These are phyloP conservation scores for Pseudocercospora crystallina DNA, from an alignment of 2,329 filamentous ascomycete species.

Conservation along the genomic window DNA sequence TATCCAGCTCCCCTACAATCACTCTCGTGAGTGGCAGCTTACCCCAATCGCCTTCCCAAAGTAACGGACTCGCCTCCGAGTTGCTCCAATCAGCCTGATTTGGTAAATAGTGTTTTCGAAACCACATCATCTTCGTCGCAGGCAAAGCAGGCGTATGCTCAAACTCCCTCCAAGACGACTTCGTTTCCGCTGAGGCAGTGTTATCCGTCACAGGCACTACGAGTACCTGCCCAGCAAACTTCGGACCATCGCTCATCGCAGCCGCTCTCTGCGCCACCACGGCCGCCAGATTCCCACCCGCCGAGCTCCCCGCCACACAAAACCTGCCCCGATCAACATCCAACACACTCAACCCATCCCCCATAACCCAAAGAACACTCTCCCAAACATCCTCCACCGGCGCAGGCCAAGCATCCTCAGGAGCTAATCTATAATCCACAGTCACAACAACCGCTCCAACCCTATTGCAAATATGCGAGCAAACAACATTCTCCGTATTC, in stretches of 20 bases:
- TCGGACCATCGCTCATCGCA: neutral
- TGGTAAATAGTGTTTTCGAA: neutral
- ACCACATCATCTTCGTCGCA: constrained; percentile 5
- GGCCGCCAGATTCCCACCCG: neutral
- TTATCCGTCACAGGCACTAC: constrained; percentile 3
- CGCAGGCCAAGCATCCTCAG: neutral
- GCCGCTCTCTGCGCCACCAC: constrained; percentile 3
- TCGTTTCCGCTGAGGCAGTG: constrained; percentile 1
- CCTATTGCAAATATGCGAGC: neutral
- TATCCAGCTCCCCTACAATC: constrained; percentile 1
- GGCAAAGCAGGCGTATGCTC: constrained; percentile 1
- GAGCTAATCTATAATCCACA: neutral
- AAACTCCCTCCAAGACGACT: neutral
- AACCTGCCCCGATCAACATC: neutral
- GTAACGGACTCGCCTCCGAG: neutral
- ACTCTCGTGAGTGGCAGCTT: neutral
- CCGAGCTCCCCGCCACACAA: neutral
- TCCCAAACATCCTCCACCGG: neutral
- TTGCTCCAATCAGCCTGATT: neutral
- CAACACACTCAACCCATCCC: neutral
- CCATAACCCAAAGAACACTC: neutral
- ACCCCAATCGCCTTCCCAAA: constrained; percentile 1
- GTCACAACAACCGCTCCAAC: neutral
- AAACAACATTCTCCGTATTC: constrained; percentile 3
- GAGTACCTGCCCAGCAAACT: neutral